phyloP scores from a whole-genome alignment of 2,329 filamentous ascomycete genomes.

The Penicillium italicum region DNA sequence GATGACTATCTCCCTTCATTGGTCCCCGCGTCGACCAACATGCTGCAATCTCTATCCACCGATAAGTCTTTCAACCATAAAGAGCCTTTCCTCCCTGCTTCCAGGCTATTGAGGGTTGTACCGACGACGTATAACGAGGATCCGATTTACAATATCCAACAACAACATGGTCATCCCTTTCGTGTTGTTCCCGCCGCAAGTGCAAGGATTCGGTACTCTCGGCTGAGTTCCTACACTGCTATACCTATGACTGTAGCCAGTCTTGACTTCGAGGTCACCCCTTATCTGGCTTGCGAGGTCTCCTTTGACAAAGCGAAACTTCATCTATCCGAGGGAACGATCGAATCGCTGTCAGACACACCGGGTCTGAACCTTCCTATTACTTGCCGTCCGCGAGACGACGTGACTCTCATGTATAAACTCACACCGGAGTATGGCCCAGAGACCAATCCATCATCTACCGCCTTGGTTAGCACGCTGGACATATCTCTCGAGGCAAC shows the following conservation, averaged over 20 bases:
- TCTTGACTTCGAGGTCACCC: constrained; percentile 55
- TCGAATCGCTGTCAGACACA: constrained; percentile 42
- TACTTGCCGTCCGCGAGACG: constrained; percentile 51
- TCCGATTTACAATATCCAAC: constrained; percentile 52
- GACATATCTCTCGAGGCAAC: constrained; percentile 47
- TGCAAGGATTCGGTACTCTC: constrained; percentile 55
- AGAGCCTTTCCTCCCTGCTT: constrained; percentile 55
- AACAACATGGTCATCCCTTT: constrained; percentile 51
- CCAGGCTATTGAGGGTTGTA: constrained; percentile 55
- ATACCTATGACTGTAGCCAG: constrained; percentile 50
- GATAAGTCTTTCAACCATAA: constrained; percentile 48
- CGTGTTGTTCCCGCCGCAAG: constrained; percentile 55
- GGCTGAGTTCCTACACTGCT: constrained; percentile 43
- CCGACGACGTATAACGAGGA: constrained; percentile 50
- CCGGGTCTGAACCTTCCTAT: constrained; percentile 38
- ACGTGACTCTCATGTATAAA: constrained; percentile 57
- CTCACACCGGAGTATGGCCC: constrained; percentile 41
- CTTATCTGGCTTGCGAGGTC: constrained; percentile 50
- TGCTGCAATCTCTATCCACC: constrained; percentile 54
- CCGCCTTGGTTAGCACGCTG: constrained; percentile 40
- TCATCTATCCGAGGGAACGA: constrained; percentile 45
- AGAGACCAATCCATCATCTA: constrained; percentile 37
- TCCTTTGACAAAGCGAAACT: constrained; percentile 49
- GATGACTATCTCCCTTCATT: constrained; percentile 54
- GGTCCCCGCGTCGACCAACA: constrained; percentile 55